A percentile compares a stretch with the other conserved stretches of the same genome.
Conservation (phyloP, 2,329 filamentous ascomycete genomes). For the Beauveria brongniartii region DNA sequence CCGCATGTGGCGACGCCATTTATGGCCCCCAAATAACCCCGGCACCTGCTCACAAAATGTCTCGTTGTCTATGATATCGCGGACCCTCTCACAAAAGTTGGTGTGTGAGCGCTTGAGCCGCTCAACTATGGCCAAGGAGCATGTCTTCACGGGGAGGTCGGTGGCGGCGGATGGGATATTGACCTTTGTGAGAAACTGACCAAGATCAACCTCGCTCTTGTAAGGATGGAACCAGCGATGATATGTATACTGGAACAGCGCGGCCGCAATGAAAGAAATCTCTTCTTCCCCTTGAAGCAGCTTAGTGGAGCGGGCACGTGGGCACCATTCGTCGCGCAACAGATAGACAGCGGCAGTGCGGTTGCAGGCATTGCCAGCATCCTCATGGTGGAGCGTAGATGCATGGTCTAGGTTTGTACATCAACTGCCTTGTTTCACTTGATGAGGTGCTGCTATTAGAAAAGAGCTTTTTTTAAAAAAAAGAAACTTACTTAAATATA, state of each 20-base stretch:
- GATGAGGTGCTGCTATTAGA: too few relatives aligned
- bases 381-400: neutral
- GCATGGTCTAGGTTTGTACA: neutral
- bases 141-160: neutral
- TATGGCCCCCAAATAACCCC: neutral
- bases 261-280: neutral
- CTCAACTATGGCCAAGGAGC: neutral
- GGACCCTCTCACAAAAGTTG: neutral
- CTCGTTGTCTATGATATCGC: neutral
- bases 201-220: slow-evolving; percentile 3
- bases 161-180: neutral
- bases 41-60: neutral
- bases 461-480: too few relatives aligned
- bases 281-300: neutral
- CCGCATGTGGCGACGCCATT: neutral
- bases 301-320: neutral
- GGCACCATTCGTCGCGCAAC: neutral
- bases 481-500: too few relatives aligned
- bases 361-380: slow-evolving; percentile 4
- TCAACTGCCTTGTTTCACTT: too few relatives aligned
- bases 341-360: slow-evolving; percentile 2
- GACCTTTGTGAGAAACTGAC: slow-evolving; percentile 7
- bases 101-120: neutral
- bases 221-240: neutral
- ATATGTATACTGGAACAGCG: neutral